Evolutionary conservation across 768 basidiomycete species (phyloP).

Genomic region (Boletus eberwhitei): DNA sequence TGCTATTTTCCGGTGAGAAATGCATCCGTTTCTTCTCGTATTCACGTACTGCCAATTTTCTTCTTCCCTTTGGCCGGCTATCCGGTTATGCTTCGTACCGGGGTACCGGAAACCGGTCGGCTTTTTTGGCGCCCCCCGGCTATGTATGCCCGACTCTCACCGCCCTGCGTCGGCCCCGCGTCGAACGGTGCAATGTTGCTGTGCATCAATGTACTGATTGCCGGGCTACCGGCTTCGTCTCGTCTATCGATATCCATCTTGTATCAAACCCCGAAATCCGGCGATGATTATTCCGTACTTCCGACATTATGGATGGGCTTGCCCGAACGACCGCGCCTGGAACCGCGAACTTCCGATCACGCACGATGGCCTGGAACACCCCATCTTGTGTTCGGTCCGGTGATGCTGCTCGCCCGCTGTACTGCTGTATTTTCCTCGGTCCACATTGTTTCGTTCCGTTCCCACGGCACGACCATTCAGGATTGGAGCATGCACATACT

Average conservation of each 20-base stretch:
- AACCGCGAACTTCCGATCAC: conserved; percentile 5
- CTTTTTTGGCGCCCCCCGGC: conserved; percentile 11
- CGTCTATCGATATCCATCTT: not conserved
- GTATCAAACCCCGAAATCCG: conserved; percentile 1
- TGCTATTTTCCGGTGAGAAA: conserved; percentile 1
- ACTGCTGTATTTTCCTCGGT: conserved; percentile 1
- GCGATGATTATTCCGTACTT: not conserved
- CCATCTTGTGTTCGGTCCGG: conserved; percentile 12
- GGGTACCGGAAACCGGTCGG: conserved; percentile 7
- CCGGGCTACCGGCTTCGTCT: conserved; percentile 10
- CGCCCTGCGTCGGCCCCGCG: not conserved
- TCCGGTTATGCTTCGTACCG: conserved; percentile 12
- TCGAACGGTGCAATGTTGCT: conserved; percentile 4
- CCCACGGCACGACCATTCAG: conserved; percentile 36
- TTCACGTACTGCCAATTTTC: not conserved
- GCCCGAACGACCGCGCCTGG: not conserved
- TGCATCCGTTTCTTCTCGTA: not conserved
- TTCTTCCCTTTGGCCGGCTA: not conserved
- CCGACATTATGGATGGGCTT: not conserved
- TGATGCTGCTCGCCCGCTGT: conserved; percentile 9
- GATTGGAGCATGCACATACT: conserved; percentile 80
- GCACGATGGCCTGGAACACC: not conserved
- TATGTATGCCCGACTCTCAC: conserved; percentile 1
- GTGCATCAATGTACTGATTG: conserved; percentile 10
- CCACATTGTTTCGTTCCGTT: conserved; percentile 5